phyloP scores from a whole-genome alignment of 305 asterid genomes.

The Solanum hybrid region DNA sequence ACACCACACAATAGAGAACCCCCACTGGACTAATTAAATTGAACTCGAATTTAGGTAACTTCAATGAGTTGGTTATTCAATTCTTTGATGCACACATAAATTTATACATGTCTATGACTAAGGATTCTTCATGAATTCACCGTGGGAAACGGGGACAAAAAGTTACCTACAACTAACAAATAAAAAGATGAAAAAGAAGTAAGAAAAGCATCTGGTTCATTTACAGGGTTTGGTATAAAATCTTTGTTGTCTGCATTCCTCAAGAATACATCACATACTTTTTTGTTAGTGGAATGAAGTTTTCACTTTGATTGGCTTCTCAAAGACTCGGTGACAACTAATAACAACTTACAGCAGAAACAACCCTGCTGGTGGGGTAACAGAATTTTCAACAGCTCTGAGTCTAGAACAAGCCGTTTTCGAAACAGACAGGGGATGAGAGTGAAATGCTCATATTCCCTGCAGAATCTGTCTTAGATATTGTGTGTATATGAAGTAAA shows the following conservation, averaged over 20 bases:
- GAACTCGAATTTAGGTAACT: background rate
- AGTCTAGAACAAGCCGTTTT: background rate
- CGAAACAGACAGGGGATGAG: background rate
- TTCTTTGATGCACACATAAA: background rate
- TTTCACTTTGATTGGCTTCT: conserved; percentile 9
- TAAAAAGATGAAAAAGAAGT: background rate
- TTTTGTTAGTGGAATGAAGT: conserved; percentile 1
- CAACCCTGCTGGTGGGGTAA: background rate
- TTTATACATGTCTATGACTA: background rate
- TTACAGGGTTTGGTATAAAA: background rate
- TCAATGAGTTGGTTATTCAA: background rate
- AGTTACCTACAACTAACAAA: background rate
- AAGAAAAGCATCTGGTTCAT: background rate
- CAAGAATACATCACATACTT: background rate
- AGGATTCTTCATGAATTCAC: background rate
- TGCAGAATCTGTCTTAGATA: background rate
- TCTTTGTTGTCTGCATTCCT: conserved; percentile 3
- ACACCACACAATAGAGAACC: background rate
- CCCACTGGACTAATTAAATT: background rate
- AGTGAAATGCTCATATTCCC: background rate
- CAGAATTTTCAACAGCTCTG: background rate
- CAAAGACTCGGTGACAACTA: background rate
- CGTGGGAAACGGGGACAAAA: background rate
- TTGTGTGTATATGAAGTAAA: background rate
- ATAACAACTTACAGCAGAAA: background rate